phyloP scores from a whole-genome alignment of 352 stramenopile genomes.

The Pythium plurisporium region DNA sequence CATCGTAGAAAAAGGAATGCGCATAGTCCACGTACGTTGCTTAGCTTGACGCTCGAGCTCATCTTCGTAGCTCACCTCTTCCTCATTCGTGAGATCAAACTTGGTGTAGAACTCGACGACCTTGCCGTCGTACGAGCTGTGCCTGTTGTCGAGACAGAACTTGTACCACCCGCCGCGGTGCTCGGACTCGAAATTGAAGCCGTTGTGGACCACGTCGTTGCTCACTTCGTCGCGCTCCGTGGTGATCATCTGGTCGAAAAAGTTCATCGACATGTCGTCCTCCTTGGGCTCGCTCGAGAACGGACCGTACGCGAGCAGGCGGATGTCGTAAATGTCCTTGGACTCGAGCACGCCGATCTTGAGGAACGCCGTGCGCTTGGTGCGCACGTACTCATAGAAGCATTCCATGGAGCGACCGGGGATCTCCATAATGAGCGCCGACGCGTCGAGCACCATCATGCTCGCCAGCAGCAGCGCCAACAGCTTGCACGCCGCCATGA shows the following conservation, averaged over 20 bases:
- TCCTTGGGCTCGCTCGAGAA: constrained; percentile 47
- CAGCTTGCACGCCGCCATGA: constrained; percentile 12
- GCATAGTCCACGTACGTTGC: constrained; percentile 58
- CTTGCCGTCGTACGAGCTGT: constrained; percentile 60
- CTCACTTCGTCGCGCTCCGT: constrained; percentile 56
- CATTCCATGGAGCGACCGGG: constrained; percentile 54
- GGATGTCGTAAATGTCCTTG: constrained; percentile 67
- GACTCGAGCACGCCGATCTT: constrained; percentile 76
- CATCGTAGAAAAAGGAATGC: too few relatives aligned
- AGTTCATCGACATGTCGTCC: constrained; percentile 49
- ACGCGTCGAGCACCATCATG: constrained; percentile 21
- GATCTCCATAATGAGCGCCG: constrained; percentile 56
- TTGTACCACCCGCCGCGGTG: constrained; percentile 83
- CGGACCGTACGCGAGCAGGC: constrained; percentile 66
- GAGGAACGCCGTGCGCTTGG: constrained; percentile 81
- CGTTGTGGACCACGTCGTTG: constrained; percentile 80
- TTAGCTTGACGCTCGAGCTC: constrained; percentile 59
- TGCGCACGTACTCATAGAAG: constrained; percentile 83
- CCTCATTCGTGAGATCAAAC: constrained; percentile 71
- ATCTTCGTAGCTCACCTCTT: constrained; percentile 72
- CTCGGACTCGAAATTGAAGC: constrained; percentile 86
- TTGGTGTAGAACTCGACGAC: constrained; percentile 79
- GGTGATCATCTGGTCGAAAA: constrained; percentile 73
- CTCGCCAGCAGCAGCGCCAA: constrained; percentile 22
- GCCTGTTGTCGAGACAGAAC: constrained; percentile 78